A percentile compares a stretch with the other conserved stretches of the same genome.
Conservation (phyloP, 106 monocot genomes). For the Dendrobium nobile region DNA sequence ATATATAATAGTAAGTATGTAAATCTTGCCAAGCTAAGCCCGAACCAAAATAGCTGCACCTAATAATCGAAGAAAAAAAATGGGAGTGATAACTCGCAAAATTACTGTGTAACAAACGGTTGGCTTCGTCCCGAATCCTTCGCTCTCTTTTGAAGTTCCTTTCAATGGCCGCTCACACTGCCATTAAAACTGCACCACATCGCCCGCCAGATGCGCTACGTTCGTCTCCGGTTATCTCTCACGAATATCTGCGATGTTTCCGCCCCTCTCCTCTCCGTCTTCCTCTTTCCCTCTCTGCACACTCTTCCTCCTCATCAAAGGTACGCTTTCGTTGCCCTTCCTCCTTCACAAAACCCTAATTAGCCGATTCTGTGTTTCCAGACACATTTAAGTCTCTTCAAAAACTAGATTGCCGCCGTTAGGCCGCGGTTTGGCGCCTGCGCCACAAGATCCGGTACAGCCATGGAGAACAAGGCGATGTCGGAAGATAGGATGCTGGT, state of each 20-base stretch:
- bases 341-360: background rate
- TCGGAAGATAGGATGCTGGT: constrained; percentile 46
- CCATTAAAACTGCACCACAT: background rate
- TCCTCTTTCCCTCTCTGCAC: background rate
- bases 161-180: constrained; percentile 4
- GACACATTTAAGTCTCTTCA: background rate
- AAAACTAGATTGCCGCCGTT: constrained; percentile 12
- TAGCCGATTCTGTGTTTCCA: background rate
- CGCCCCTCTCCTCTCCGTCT: background rate
- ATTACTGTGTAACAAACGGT: background rate
- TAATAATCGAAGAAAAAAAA: background rate
- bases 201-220: background rate
- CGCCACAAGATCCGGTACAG: constrained; percentile 17
- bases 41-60: too few relatives aligned
- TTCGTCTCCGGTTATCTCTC: background rate
- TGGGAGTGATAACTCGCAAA: background rate
- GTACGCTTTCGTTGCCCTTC: background rate
- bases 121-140: background rate
- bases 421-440: constrained; percentile 8
- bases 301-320: background rate
- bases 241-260: constrained; percentile 3
- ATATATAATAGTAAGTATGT: too few relatives aligned
- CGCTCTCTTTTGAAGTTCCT: background rate
- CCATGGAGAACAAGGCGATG: constrained; percentile 19
- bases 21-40: background rate